These are phyloP conservation scores for Sphaerobolus stellatus DNA, from an alignment of 1,284 basidiomycete genomes.

Conservation along the genomic window DNA sequence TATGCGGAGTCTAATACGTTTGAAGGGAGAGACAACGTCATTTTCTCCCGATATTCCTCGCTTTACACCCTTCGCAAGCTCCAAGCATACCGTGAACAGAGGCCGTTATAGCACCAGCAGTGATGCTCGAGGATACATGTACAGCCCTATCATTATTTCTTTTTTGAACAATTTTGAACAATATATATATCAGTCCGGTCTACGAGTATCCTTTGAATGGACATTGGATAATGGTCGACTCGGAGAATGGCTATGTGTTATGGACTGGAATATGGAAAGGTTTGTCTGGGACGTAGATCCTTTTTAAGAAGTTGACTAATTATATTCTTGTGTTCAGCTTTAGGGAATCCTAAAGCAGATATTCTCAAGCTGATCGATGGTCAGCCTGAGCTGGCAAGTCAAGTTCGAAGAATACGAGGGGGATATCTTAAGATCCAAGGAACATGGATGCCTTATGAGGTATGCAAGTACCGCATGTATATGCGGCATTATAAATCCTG, in stretches of 20 bases:
- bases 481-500: constrained; percentile 7
- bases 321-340: constrained; percentile 43
- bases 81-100: constrained; percentile 77
- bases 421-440: constrained; percentile 88
- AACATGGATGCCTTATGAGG: constrained; percentile 88
- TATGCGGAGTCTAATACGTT: too few relatives aligned
- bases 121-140: constrained; percentile 86
- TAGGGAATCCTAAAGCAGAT: constrained; percentile 86
- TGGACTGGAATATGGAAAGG: constrained; percentile 92
- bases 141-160: constrained; percentile 12
- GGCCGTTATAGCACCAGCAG: constrained; percentile 85
- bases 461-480: constrained; percentile 30
- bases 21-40: too few relatives aligned
- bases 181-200: constrained; percentile 55
- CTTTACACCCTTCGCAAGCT: constrained; percentile 73
- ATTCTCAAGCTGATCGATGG: constrained; percentile 89
- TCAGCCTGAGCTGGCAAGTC: constrained; percentile 77
- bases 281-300: constrained; percentile 28
- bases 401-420: constrained; percentile 78
- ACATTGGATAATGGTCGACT: constrained; percentile 92
- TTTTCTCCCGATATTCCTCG: constrained; percentile 33
- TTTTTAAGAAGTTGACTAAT: constrained; percentile 1
- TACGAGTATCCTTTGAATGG: constrained; percentile 85
- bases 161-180: neutral
- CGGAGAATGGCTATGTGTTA: constrained; percentile 82